Evolutionary conservation across 2,329 filamentous ascomycete genomes (phyloP), one percentile per base, ranked within the genome.

Genomic region (Pseudopithomyces maydicus): DNA sequence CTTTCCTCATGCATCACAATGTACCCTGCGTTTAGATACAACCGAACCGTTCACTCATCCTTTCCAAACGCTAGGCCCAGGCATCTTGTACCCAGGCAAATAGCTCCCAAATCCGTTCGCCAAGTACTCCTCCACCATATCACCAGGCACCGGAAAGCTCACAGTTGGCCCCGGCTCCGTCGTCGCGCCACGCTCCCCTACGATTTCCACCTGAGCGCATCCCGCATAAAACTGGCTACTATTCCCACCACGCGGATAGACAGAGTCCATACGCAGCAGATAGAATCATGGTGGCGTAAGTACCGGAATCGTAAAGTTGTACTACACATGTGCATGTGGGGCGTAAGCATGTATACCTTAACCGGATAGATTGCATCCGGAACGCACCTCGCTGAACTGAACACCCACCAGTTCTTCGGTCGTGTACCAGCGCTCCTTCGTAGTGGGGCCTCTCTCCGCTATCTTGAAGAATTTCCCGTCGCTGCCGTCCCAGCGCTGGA

Each of bases 391-490:
- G 11, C 45, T 48, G 45, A 48, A 48, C 36, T 38, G 45, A 7
- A 45, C 26, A 17, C 23, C 43, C 2, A 33, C 29, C n/a, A 26
- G 12, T 15, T 48, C 45, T 7, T 35, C 23, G 1, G 20, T 22
- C 5, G 42, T 32, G n/a, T 47, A 57, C 58, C 54, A 57, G 15
- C 46, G 14, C 2, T 14, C 50, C 10, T 54, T 17, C 22, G 41
- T 46, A 14, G 50, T 41, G 1, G 57, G 54, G 2, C 57, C 57
- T 11, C 33, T 29, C 26, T 60, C 29, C 10, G 48, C 52, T 38
- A 61, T 55, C 44, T 61, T 61, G 26, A 61, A 61, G n/a, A 32
- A 58, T 23, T 4, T 19, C 4, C 54, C 49, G 3, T 52, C 55
- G 14, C 49, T 32, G 3, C 44, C 58, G 20, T 58, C 52, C 45